Percentiles rank a stretch among this genome's conserved stretches.
phyloP scores from a whole-genome alignment of 2,329 filamentous ascomycete genomes.

The Tolypocladium ovalisporum region DNA sequence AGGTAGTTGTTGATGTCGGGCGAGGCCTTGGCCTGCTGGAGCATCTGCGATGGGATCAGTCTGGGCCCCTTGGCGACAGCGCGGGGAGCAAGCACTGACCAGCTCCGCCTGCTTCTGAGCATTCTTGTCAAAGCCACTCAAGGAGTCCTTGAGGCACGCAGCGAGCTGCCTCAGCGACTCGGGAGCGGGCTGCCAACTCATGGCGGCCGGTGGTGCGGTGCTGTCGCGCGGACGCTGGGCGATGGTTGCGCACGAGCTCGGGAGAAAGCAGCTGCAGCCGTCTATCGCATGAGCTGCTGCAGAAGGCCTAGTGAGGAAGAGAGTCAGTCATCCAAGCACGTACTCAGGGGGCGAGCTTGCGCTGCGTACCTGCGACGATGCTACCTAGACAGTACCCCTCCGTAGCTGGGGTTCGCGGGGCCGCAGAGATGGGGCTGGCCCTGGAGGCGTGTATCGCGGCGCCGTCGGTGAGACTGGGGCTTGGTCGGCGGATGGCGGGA shows the following conservation, averaged over 20 bases:
- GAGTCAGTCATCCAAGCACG: neutral
- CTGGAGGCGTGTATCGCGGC: neutral
- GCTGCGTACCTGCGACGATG: neutral
- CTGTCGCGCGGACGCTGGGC: neutral
- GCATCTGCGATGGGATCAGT: constrained; percentile 54
- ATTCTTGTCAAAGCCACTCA: constrained; percentile 69
- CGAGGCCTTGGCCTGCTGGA: constrained; percentile 74
- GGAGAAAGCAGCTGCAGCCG: neutral
- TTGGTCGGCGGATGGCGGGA: neutral
- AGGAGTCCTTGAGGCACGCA: constrained; percentile 79
- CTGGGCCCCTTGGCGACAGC: neutral
- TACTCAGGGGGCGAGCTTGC: neutral
- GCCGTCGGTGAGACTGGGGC: neutral
- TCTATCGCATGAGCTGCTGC: neutral
- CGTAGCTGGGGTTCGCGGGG: neutral
- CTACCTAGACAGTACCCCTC: neutral
- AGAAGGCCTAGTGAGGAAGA: neutral
- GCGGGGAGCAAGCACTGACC: constrained; percentile 38
- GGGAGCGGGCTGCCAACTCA: constrained; percentile 88
- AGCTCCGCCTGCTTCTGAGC: constrained; percentile 83
- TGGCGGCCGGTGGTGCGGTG: constrained; percentile 27
- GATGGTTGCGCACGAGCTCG: neutral
- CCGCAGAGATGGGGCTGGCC: neutral
- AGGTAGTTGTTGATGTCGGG: constrained; percentile 98
- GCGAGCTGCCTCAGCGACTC: constrained; percentile 85